These are phyloP conservation scores for Coemansia sp. DNA, from an alignment of 192 early-diverging fungal genomes.

Conservation along the genomic window DNA sequence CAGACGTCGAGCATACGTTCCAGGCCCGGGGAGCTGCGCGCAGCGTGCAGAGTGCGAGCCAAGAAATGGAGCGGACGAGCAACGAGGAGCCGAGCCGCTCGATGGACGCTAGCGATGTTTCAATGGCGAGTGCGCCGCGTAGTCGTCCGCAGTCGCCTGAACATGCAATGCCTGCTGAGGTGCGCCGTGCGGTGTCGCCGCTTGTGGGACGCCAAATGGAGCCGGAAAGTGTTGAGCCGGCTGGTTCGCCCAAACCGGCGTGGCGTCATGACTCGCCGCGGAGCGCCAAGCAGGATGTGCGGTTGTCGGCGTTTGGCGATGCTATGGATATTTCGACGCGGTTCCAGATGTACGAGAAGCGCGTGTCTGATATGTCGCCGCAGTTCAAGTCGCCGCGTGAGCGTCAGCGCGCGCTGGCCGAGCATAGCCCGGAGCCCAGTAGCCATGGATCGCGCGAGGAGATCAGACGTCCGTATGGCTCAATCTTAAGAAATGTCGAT, in stretches of 20 bases:
- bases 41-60: conserved; percentile 1
- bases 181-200: conserved; percentile 27
- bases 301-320: conserved; percentile 18
- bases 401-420: conserved; percentile 17
- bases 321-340: conserved; percentile 31
- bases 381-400: conserved; percentile 36
- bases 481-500: too few relatives aligned
- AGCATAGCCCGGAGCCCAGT: neutral
- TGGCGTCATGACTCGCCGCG: conserved; percentile 6
- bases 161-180: neutral
- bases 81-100: conserved; percentile 4
- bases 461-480: too few relatives aligned
- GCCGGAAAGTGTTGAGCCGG: neutral
- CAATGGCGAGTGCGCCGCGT: conserved; percentile 29
- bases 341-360: conserved; percentile 44
- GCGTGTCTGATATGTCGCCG: conserved; percentile 24
- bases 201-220: neutral
- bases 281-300: conserved; percentile 9
- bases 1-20: conserved; percentile 39
- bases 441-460: too few relatives aligned
- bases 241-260: conserved; percentile 10
- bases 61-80: neutral
- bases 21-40: neutral
- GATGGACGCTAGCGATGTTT: conserved; percentile 42
- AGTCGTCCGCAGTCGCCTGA: conserved; percentile 27